phyloP scores from a whole-genome alignment of 23 red algal genomes.

The Chondrus crispus region DNA sequence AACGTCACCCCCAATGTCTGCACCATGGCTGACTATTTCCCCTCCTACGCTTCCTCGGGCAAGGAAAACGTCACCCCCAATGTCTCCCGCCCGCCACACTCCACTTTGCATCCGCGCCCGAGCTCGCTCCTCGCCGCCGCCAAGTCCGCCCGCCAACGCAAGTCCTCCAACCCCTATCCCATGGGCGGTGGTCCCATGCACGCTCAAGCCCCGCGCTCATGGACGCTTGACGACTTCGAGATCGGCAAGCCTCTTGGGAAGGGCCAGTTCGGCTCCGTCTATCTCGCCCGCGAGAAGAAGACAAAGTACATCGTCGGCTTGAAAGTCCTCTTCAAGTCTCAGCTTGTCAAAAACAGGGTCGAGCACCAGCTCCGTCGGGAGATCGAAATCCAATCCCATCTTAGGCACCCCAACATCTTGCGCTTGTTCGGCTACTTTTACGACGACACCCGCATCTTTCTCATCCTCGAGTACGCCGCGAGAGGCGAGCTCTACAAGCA shows the following conservation, averaged over 20 bases:
- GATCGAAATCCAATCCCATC: constrained; percentile 96
- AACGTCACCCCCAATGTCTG: background rate
- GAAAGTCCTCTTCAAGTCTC: constrained; percentile 94
- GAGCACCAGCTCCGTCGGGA: constrained; percentile 99
- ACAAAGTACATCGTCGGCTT: constrained; percentile 92
- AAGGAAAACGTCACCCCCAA: background rate
- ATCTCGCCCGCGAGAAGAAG: constrained; percentile 94
- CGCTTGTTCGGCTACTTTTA: constrained; percentile 96
- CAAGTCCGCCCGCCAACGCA: background rate
- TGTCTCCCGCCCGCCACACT: background rate
- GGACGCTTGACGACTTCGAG: constrained; percentile 91
- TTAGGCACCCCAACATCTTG: constrained; percentile 97
- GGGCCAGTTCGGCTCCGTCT: constrained; percentile 97
- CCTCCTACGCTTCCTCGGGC: background rate
- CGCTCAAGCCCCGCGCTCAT: constrained; percentile 50
- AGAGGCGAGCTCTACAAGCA: constrained; percentile 98
- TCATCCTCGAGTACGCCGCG: constrained; percentile 99
- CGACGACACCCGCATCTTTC: constrained; percentile 88
- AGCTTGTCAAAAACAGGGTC: constrained; percentile 79
- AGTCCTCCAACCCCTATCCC: background rate
- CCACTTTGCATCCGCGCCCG: background rate
- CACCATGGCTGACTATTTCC: background rate
- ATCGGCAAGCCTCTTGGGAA: constrained; percentile 92
- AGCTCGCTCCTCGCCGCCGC: background rate
- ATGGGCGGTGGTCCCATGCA: constrained; percentile 41